Conservation (phyloP, 2,329 filamentous ascomycete genomes). For the Nemania diffusa region DNA sequence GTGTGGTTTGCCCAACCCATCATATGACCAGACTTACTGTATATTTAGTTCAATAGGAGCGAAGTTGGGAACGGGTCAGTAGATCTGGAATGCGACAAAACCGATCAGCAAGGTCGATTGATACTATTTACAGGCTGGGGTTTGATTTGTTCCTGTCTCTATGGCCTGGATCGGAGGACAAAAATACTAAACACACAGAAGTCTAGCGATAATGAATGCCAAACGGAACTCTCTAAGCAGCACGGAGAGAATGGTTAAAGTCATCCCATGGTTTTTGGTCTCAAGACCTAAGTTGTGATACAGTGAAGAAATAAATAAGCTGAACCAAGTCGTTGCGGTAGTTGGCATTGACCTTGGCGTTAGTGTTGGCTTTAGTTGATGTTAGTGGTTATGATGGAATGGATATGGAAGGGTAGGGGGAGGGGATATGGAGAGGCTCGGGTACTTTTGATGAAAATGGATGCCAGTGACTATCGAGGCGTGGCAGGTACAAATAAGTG, state of each 20-base stretch:
- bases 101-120: conserved; percentile 18
- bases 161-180: background rate
- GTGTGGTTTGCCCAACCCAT: conserved; percentile 40
- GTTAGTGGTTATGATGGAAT: conserved; percentile 20
- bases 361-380: conserved; percentile 3
- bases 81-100: conserved; percentile 26
- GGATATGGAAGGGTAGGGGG: background rate
- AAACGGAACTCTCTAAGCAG: background rate
- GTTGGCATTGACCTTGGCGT: conserved; percentile 2
- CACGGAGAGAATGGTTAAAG: background rate
- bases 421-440: conserved; percentile 17
- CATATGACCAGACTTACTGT: conserved; percentile 48
- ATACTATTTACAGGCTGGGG: conserved; percentile 1
- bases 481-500: conserved; percentile 22
- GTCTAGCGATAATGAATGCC: background rate
- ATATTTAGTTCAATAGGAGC: conserved; percentile 45
- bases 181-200: background rate
- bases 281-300: background rate
- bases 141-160: background rate
- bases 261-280: background rate
- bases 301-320: conserved; percentile 18
- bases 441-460: conserved; percentile 30
- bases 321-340: background rate
- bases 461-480: conserved; percentile 32
- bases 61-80: conserved; percentile 31